Evolutionary conservation across 768 basidiomycete species (phyloP).

Genomic region (Crucibulum laeve): DNA sequence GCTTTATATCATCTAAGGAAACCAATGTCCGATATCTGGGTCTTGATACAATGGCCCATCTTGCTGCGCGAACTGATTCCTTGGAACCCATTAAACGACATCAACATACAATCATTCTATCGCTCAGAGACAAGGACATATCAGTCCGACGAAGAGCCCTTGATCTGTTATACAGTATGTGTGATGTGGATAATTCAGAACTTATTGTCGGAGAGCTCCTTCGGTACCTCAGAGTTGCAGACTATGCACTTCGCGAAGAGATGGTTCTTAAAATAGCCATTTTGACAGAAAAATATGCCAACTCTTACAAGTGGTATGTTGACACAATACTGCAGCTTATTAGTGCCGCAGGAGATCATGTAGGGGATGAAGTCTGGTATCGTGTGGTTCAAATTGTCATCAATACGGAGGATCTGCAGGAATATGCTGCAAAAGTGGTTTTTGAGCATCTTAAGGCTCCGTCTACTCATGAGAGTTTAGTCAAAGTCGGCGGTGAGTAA

Average conservation of each 20-base stretch:
- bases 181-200: constrained; percentile 95
- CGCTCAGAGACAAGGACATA: constrained; percentile 95
- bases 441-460: constrained; percentile 87
- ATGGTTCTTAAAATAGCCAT: constrained; percentile 99
- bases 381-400: constrained; percentile 98
- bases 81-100: constrained; percentile 92
- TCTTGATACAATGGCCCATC: constrained; percentile 96
- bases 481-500: constrained; percentile 87
- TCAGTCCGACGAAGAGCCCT: constrained; percentile 91
- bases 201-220: constrained; percentile 93
- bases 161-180: constrained; percentile 98
- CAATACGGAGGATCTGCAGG: constrained; percentile 96
- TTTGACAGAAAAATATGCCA: constrained; percentile 97
- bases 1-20: constrained; percentile 97
- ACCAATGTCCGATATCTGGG: constrained; percentile 98
- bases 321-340: constrained; percentile 96
- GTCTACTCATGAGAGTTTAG: constrained; percentile 85
- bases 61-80: constrained; percentile 90
- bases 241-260: constrained; percentile 94
- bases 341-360: constrained; percentile 95
- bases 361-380: constrained; percentile 99
- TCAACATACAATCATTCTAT: constrained; percentile 92
- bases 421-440: constrained; percentile 90
- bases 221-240: constrained; percentile 91
- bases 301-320: constrained; percentile 98